Conservation (phyloP, 225 moss, liverwort and hornwort genomes). For the Pseudisothecium myosuroides region DNA sequence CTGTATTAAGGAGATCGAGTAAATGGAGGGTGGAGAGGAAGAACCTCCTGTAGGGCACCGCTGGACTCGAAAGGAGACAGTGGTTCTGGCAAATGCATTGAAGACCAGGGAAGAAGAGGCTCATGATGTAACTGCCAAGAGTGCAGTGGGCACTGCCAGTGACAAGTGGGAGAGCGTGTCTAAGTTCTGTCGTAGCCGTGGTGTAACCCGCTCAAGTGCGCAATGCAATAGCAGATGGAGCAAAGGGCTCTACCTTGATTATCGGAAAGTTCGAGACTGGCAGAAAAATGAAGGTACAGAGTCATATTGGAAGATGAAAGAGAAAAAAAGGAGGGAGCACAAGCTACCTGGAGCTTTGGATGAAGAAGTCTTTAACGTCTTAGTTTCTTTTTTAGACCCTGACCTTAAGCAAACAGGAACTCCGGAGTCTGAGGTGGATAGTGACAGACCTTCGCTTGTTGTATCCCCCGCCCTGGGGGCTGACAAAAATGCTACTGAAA, state of each 20-base stretch:
- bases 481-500: conserved; percentile 3
- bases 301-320: conserved; percentile 75
- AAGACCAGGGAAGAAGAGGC: conserved; percentile 32
- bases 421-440: conserved; percentile 43
- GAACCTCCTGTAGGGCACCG: conserved; percentile 26
- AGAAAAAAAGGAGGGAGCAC: conserved; percentile 51
- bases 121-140: conserved; percentile 35
- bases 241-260: conserved; percentile 56
- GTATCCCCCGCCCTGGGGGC: neutral
- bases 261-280: conserved; percentile 65
- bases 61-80: conserved; percentile 32
- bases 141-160: conserved; percentile 31
- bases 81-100: conserved; percentile 31
- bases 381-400: conserved; percentile 40
- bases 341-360: conserved; percentile 64
- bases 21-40: conserved; percentile 45
- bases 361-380: conserved; percentile 47
- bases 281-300: conserved; percentile 45
- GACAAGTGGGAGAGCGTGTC: conserved; percentile 70
- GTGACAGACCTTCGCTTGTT: conserved; percentile 29
- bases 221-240: conserved; percentile 70
- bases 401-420: conserved; percentile 41
- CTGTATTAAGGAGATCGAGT: conserved; percentile 1
- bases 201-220: conserved; percentile 50
- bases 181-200: conserved; percentile 41